Base-by-base conservation (phyloP, 2,329 filamentous ascomycete genomes). In the Cercospora nicotianae region DNA sequence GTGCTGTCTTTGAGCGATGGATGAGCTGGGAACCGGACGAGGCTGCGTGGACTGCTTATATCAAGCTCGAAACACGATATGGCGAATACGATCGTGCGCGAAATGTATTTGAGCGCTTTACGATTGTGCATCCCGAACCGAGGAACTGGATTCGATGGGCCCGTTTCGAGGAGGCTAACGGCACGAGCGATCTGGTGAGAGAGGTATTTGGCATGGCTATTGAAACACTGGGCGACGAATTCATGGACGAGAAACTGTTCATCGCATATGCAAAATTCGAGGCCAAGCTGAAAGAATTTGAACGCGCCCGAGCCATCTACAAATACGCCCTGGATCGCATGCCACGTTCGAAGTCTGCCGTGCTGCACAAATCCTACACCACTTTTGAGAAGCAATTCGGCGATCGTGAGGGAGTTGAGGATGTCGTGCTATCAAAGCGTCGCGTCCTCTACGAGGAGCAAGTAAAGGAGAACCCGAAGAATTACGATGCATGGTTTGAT, bases 121-220 rank as follows among this genome's bases (percentile, higher is more conserved):
- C 93, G 1, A 87, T 94, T 68, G 92, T 98, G 8, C 95, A 98
- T 73, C 94, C 95, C 0, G 94, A 98, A 76, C 92, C 95, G 23
- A 89, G 91, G 75, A 98, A 97, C 77, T 99, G 94, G 94, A 96
- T 99, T 81, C 97, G 97, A 79, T 99, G 95, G 95, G 91, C 94
- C 68, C 91, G 92, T 70, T 99, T 98, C 73, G 95, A 99, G 80
- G 94, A 98, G 79, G 95, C 99, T 77, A 92, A 90, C 73, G 95
- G 95, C 8, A 97, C 93, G 1, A 94, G 90, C 76, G 94, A 97
- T 75, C 80, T 94, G 72, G 95, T 99, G 6, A 87, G 95, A 23
- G 93, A 98, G 70, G 94, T 98, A 0, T 98, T 93, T 77, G 93
- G 94, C 3, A 86, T 87, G 65, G 94, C 94, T 1, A 90, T 98